Evolutionary conservation across 306 rosid species (phyloP), one percentile per base, ranked within the genome.

Genomic region (Cicer judaicum): DNA sequence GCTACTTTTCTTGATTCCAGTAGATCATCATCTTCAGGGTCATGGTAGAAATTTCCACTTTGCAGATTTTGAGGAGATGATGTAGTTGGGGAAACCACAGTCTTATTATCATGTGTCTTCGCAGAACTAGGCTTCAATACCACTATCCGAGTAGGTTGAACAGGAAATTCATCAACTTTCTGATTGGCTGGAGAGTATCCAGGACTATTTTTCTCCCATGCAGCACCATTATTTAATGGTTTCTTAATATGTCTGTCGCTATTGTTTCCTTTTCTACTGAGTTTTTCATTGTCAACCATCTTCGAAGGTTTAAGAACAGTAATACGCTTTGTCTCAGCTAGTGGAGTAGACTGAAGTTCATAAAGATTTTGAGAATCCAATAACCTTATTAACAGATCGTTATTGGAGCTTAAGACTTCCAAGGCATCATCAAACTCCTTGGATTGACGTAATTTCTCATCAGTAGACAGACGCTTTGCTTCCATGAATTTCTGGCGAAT

Each of bases 281-380:
- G 41, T 15, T 77, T 87, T 72, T 85, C 92, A 15, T 63, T 76
- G 38, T 88, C 87, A 79, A 87, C 88, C 81, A 92, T 79, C 89
- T 95, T 95, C 2, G 96, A 86, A 68, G 99, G 99, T 80, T 85
- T 89, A 60, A 95, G 97, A 82, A 95, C 94, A 78, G 99, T 95
- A 82, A 95, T 95, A 15, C 93, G 88, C 86, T 88, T 95, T 6
- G 96, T 90, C 86, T 92, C 97, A 6, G 83, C 80, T 48, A 87
- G 80, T 10, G 91, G 81, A 75, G 89, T 74, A 21, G 97, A 88
- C 64, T 83, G 91, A 39, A 83, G 73, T 24, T 92, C 98, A 75
- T 83, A 83, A 7, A 86, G 88, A 86, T 84, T 84, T 73, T 81
- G 92, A 77, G 97, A 90, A 85, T 89, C 97, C 79, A 90, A 81